Evolutionary conservation across 1,139 yeast genomes (phyloP), one percentile per base, ranked within the genome.

Genomic region (Wickerhamomyces sp.): DNA sequence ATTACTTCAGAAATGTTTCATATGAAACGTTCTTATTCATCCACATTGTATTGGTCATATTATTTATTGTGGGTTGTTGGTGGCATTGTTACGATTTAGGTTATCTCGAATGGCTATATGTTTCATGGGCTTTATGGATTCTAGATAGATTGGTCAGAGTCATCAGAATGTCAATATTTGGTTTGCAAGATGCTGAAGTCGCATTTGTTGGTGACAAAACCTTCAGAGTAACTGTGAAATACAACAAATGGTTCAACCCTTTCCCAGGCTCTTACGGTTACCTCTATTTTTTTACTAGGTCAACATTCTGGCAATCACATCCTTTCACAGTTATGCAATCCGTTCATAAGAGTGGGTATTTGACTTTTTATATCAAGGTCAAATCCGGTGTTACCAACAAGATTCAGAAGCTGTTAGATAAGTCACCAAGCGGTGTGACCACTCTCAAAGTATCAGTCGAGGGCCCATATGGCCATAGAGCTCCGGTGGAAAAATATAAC

Each of bases 231-330:
- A 19, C 48, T 39, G 31, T 50, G 54, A 26, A 48, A 35, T 56
- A 64, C 5, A 68, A 74, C 3, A 55, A 56, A 40, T 58, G 49
- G 43, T 70, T 79, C 72, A 62, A 63, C 28, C 60, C 70, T 14
- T 55, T 58, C 39, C 82, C 87, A 5, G 87, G 87, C n/a, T 79
- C 81, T 16, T 81, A 74, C 55, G 79, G 77, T 1, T 82, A 69
- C 51, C 60, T 82, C 36, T 78, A 81, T 54, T 72, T 80, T 41
- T 56, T 74, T 33, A 39, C 42, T 13, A 41, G 43, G 36, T 55
- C 70, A 46, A 72, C 75, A 38, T 72, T 72, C 54, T 74, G 76
- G 75, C 78, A 74, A 51, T 67, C 76, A 0, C 80, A 74, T 54
- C 81, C 81, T 1, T 73, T 74, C 49, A 71, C 79, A 0, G 53